Percentiles rank a stretch among this genome's conserved stretches.
These are phyloP conservation scores for Pisolithus tinctorius DNA, from an alignment of 768 basidiomycete genomes.

Conservation along the genomic window DNA sequence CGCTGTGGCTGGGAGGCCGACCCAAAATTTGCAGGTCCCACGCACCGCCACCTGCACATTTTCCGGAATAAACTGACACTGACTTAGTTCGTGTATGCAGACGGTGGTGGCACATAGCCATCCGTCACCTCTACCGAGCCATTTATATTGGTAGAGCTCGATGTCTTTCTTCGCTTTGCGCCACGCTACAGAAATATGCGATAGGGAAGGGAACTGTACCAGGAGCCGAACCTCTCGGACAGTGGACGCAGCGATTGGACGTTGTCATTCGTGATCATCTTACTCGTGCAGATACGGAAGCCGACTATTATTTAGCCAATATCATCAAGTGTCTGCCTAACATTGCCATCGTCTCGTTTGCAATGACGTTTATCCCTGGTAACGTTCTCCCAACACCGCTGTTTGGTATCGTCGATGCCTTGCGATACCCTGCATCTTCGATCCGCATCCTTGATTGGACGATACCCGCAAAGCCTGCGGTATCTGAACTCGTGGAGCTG, in stretches of 20 bases:
- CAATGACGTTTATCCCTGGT: neutral
- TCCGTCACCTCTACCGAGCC: conserved; percentile 18
- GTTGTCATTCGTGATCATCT: conserved; percentile 15
- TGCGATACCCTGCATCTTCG: conserved; percentile 9
- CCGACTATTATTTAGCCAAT: conserved; percentile 1
- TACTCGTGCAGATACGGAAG: neutral
- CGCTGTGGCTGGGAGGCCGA: no score
- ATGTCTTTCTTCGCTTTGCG: conserved; percentile 14
- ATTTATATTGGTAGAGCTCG: conserved; percentile 15
- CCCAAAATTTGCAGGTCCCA: no score
- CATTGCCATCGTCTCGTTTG: conserved; percentile 18
- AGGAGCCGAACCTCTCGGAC: conserved; percentile 12
- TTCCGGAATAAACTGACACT: no score
- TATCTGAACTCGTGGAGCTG: neutral
- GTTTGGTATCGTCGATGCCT: conserved; percentile 11
- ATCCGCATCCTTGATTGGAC: conserved; percentile 18
- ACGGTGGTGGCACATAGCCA: conserved; percentile 22
- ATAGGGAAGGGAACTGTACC: conserved; percentile 7
- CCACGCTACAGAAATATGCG: conserved; percentile 7
- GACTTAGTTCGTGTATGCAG: conserved; percentile 24
- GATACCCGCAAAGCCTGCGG: neutral
- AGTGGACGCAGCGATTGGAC: conserved; percentile 20
- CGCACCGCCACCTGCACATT: no score
- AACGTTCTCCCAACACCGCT: neutral
- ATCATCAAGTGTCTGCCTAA: conserved; percentile 12